Base-by-base conservation (phyloP, 169 alveolate genomes). In the Toxoplasma gondii region DNA sequence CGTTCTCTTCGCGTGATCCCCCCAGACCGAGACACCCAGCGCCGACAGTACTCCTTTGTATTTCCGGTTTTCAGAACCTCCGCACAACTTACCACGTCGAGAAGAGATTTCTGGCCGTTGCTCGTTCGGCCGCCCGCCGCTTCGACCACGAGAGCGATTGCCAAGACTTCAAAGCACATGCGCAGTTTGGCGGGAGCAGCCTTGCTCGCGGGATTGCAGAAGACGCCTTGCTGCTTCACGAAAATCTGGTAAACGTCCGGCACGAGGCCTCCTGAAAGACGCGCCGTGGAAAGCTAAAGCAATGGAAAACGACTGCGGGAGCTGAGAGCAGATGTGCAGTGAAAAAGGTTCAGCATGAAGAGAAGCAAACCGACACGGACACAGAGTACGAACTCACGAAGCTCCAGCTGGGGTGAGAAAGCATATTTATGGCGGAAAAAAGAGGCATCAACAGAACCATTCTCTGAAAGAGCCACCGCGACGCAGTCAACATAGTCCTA, bases 161-260 rank as follows among this genome's bases (percentile, higher is more conserved):
- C 94, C 9, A 92, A 91, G 4, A 91, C 91, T 70, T 94, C 96
- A 45, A 58, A 94, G 49, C 91, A 93, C 67, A 92, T 45, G 36
- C 96, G 91, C 34, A 94, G 92, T 94, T 94, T 98, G 24, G 97
- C 97, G 29, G 97, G 97, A 38, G 97, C 97, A 43, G 92, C 94
- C 2, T 39, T 67, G 90, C 96, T 93, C 31, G 97, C 96, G 39
- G 97, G 97, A 92, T 93, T 96, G 86, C 97, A 94, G 95, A 97
- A 98, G 80, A 97, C 96, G 2, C 99, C 98, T 36, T 96, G 96
- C 31, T 96, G 96, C 95, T 98, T 98, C 36, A 93, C 91, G 94
- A 98, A 97, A 86, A 98, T 91, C 91, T 97, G 97, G 94, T 96
- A 98, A 53, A 97, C 96, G 92, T 98, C 98, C 38, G 99, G 98